These are phyloP conservation scores for Phycomyces nitens DNA, from an alignment of 192 early-diverging fungal genomes.

Conservation along the genomic window DNA sequence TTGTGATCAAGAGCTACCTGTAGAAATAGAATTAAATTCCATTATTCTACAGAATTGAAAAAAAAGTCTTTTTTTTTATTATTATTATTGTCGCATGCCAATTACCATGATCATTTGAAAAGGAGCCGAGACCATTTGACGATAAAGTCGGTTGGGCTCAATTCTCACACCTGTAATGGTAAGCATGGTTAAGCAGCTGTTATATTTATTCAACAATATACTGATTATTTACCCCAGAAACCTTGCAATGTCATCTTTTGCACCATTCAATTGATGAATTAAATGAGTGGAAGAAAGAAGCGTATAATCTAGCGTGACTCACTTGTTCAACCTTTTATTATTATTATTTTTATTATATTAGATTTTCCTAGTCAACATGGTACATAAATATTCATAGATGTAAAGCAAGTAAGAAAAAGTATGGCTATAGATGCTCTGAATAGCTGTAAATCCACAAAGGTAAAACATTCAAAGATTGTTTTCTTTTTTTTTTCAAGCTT, in stretches of 20 bases:
- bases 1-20: constrained; percentile 67
- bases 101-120: constrained; percentile 74
- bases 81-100: not conserved
- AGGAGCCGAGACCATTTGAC: constrained; percentile 64
- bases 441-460: too few species aligned
- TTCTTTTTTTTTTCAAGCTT: too few species aligned
- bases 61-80: not conserved
- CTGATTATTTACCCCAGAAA: constrained; percentile 21
- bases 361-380: too few species aligned
- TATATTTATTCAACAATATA: not conserved
- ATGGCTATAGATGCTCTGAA: too few species aligned
- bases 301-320: not conserved
- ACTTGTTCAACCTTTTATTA: not conserved
- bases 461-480: too few species aligned
- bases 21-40: not conserved
- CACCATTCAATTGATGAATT: too few species aligned
- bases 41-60: not conserved
- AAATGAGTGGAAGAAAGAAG: constrained; percentile 7
- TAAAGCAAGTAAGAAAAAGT: too few species aligned
- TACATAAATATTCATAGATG: too few species aligned
- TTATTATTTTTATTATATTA: too few species aligned
- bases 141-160: constrained; percentile 62
- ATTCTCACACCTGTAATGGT: too few species aligned
- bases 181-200: constrained; percentile 56
- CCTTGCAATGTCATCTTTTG: constrained; percentile 11